These are phyloP conservation scores for Neonectria coccinea DNA, from an alignment of 2,329 filamentous ascomycete genomes.

Conservation along the genomic window DNA sequence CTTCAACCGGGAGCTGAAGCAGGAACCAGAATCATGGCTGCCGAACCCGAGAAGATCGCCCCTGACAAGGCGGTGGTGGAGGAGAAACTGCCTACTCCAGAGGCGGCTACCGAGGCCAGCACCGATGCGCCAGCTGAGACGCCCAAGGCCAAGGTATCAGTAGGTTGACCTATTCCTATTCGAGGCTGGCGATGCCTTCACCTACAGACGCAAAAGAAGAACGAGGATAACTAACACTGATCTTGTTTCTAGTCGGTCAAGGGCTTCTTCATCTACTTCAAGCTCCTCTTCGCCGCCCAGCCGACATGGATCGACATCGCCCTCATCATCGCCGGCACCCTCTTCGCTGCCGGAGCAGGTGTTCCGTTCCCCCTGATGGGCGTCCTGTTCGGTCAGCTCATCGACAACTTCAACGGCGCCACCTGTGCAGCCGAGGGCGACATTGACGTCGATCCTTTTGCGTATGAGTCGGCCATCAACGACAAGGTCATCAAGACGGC, in stretches of 20 bases:
- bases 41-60: conserved; percentile 25
- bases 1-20: conserved; percentile 1
- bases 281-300: conserved; percentile 51
- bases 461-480: conserved; percentile 60
- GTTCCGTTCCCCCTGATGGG: conserved; percentile 73
- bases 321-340: conserved; percentile 54
- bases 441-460: conserved; percentile 36
- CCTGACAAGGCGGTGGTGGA: neutral
- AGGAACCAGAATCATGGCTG: conserved; percentile 29
- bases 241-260: conserved; percentile 23
- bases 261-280: conserved; percentile 51
- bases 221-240: neutral
- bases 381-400: conserved; percentile 71
- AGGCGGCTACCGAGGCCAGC: neutral
- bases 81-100: neutral
- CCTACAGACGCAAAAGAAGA: neutral
- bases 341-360: conserved; percentile 66
- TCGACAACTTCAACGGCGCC: conserved; percentile 69
- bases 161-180: conserved; percentile 20
- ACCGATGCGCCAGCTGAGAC: conserved; percentile 8
- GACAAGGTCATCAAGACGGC: conserved; percentile 70
- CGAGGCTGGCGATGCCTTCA: neutral
- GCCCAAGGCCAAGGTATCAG: conserved; percentile 28
- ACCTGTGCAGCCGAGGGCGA: conserved; percentile 56
- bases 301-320: conserved; percentile 57